These are phyloP conservation scores for Vachellia pachyceras DNA, from an alignment of 306 rosid genomes.

Conservation along the genomic window DNA sequence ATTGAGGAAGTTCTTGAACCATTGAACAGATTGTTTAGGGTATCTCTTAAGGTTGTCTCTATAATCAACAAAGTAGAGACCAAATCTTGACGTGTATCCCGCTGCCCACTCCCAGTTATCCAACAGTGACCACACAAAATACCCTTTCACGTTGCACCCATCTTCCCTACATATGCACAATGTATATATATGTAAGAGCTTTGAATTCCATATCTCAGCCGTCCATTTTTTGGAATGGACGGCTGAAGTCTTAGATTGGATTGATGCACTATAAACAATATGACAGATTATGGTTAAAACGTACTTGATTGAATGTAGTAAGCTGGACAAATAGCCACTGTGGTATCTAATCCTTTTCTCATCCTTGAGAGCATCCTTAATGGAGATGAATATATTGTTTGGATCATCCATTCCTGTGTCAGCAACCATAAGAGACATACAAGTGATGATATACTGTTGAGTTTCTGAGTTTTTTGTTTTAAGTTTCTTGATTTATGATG, in stretches of 20 bases:
- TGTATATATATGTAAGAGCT: too few relatives aligned
- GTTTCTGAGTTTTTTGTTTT: neutral
- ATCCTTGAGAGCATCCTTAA: conserved; percentile 62
- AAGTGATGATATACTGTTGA: neutral
- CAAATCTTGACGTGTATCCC: conserved; percentile 81
- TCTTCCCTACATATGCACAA: conserved; percentile 53
- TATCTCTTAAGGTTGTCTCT: conserved; percentile 73
- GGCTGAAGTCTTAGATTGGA: too few relatives aligned
- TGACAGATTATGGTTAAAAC: neutral
- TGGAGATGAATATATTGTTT: neutral
- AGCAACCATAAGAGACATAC: neutral
- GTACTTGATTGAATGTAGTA: conserved; percentile 51
- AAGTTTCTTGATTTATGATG: neutral
- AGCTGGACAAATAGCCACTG: conserved; percentile 54
- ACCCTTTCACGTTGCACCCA: conserved; percentile 86
- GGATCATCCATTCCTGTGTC: conserved; percentile 17
- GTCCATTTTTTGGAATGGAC: too few relatives aligned
- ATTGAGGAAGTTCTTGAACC: conserved; percentile 68
- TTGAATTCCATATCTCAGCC: too few relatives aligned
- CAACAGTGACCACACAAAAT: conserved; percentile 81
- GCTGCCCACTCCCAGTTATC: conserved; percentile 92
- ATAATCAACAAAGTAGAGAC: conserved; percentile 74
- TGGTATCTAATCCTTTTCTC: conserved; percentile 65
- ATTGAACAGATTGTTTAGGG: conserved; percentile 70
- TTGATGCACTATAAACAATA: too few relatives aligned